These are phyloP conservation scores for Graphilbum sp. DNA, from an alignment of 2,329 filamentous ascomycete species.

Conservation along the genomic window DNA sequence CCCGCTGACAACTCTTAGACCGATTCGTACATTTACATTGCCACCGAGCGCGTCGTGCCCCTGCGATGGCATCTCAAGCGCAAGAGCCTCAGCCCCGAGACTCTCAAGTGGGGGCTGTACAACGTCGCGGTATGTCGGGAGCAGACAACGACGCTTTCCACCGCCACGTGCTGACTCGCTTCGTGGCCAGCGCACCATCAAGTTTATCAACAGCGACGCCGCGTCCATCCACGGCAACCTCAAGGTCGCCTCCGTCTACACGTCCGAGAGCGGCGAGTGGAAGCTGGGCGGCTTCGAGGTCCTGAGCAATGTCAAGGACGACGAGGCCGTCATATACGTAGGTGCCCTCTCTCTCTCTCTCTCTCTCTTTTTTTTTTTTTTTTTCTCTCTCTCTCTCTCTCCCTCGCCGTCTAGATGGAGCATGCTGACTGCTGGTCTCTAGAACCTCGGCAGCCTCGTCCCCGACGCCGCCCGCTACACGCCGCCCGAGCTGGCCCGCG, in stretches of 20 bases:
- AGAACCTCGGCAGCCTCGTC: slow-evolving; percentile 76
- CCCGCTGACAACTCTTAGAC: slow-evolving; percentile 37
- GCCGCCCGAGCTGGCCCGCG: slow-evolving; percentile 69
- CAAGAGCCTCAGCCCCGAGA: slow-evolving; percentile 77
- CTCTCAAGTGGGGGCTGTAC: slow-evolving; percentile 89
- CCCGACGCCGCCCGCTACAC: slow-evolving; percentile 75
- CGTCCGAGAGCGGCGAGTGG: slow-evolving; percentile 94
- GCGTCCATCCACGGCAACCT: slow-evolving; percentile 81
- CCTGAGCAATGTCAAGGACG: slow-evolving; percentile 87
- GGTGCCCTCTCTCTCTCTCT: slow-evolving; percentile 1
- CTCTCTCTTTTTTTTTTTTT: background rate
- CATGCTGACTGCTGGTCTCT: background rate
- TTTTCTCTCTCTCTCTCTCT: background rate
- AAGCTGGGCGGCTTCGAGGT: slow-evolving; percentile 90
- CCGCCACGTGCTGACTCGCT: slow-evolving; percentile 1
- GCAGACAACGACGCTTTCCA: no score
- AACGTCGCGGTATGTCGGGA: slow-evolving; percentile 51
- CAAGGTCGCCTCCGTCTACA: slow-evolving; percentile 75
- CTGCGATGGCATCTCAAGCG: slow-evolving; percentile 81
- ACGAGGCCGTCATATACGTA: slow-evolving; percentile 83
- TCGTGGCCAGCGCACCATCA: slow-evolving; percentile 60
- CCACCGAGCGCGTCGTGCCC: slow-evolving; percentile 77
- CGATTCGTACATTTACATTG: slow-evolving; percentile 89
- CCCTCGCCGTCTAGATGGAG: no score
- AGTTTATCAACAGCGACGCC: slow-evolving; percentile 91